Percentiles rank a stretch among this genome's conserved stretches.
Evolutionary conservation across 768 basidiomycete genomes (phyloP).

Genomic region (Leucocoprinus sp.): DNA sequence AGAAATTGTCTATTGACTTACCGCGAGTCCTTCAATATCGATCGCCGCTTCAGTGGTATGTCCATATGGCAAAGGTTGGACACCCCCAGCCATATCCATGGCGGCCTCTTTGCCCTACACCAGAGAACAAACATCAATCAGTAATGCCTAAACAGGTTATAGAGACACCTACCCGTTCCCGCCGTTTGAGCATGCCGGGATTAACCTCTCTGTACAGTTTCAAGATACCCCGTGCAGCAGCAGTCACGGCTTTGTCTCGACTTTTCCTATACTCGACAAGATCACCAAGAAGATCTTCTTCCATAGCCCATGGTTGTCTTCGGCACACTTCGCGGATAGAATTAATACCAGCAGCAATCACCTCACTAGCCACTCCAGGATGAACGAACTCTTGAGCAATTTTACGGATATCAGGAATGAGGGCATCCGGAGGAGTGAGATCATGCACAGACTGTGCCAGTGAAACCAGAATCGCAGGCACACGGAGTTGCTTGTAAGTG

Average conservation of each 20-base stretch:
- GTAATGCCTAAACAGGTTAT: too few relatives aligned
- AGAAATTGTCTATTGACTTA: conserved; percentile 29
- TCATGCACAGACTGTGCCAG: conserved; percentile 95
- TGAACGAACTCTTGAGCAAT: conserved; percentile 95
- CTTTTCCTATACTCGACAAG: conserved; percentile 93
- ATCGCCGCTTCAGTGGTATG: conserved; percentile 65
- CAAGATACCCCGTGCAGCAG: conserved; percentile 81
- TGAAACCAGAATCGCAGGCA: conserved; percentile 88
- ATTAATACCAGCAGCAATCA: conserved; percentile 95
- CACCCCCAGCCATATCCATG: conserved; percentile 60
- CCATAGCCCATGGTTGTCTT: conserved; percentile 95
- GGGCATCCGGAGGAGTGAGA: conserved; percentile 86
- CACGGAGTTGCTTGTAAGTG: conserved; percentile 82
- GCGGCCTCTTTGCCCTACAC: conserved; percentile 84
- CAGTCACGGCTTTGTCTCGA: conserved; percentile 85
- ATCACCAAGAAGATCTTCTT: conserved; percentile 87
- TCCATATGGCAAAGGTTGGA: conserved; percentile 73
- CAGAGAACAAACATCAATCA: conserved; percentile 2
- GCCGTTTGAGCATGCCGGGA: conserved; percentile 81
- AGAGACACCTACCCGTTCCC: conserved; percentile 59
- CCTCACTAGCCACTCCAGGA: conserved; percentile 92
- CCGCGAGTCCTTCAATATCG: conserved; percentile 85
- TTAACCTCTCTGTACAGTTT: conserved; percentile 95
- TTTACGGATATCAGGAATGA: conserved; percentile 85
- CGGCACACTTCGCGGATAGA: conserved; percentile 91